Conservation (phyloP, 805 yeast genomes). For the Yarrowia porcina region DNA sequence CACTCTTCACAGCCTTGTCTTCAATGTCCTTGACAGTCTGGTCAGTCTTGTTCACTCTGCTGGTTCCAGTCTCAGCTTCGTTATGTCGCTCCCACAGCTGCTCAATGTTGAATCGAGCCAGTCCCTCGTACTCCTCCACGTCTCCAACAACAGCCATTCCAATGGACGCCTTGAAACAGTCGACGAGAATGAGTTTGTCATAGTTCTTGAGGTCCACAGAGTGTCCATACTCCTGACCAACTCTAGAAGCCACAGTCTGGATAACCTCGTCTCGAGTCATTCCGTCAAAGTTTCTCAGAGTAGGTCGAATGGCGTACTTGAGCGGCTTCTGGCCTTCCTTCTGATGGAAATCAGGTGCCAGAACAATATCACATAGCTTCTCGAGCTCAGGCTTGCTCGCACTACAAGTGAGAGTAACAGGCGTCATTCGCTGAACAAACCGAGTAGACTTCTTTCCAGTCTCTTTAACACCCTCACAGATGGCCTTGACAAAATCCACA, state of each 20-base stretch:
- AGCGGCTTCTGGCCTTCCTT: conserved; percentile 39
- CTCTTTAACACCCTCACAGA: conserved; percentile 60
- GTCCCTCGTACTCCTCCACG: conserved; percentile 50
- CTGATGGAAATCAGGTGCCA: conserved; percentile 65
- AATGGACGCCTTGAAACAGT: conserved; percentile 81
- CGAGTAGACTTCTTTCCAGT: conserved; percentile 52
- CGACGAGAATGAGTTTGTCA: conserved; percentile 76
- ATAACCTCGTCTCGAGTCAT: conserved; percentile 72
- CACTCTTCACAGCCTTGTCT: neutral
- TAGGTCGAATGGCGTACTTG: conserved; percentile 76
- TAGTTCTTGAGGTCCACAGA: conserved; percentile 74
- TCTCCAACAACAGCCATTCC: conserved; percentile 75
- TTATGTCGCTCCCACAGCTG: conserved; percentile 22
- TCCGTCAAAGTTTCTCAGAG: conserved; percentile 72
- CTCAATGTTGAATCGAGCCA: conserved; percentile 64
- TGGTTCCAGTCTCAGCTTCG: neutral
- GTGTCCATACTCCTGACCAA: conserved; percentile 69
- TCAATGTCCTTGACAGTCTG: neutral
- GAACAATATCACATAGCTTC: conserved; percentile 56
- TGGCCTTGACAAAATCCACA: conserved; percentile 57
- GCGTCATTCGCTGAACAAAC: conserved; percentile 78
- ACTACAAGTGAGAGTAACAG: conserved; percentile 70
- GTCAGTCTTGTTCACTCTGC: neutral
- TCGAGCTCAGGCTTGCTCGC: conserved; percentile 67
- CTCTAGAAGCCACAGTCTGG: conserved; percentile 63